phyloP scores from a whole-genome alignment of 805 yeast species.

The Komagataella phaffii region DNA sequence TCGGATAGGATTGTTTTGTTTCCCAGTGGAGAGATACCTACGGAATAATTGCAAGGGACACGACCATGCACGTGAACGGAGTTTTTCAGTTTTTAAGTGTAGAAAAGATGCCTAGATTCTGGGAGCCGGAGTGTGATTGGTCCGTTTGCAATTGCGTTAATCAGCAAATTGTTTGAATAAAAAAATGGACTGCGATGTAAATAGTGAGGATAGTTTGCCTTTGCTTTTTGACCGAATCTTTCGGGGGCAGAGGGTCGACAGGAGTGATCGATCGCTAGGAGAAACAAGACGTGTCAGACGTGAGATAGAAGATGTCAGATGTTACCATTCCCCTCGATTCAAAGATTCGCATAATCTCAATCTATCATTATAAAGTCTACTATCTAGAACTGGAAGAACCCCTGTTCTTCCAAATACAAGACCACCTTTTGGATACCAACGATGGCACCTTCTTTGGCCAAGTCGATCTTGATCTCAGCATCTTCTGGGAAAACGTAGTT shows the following conservation, averaged over 20 bases:
- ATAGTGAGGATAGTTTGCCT: not conserved
- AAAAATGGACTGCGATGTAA: not conserved
- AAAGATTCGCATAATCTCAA: not conserved
- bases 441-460: conserved; percentile 41
- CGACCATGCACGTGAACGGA: not conserved
- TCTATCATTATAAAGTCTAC: not conserved
- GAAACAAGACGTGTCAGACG: not conserved
- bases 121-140: not conserved
- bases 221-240: not conserved
- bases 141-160: not conserved
- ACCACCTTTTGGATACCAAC: conserved; percentile 67
- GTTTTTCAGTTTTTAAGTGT: not conserved
- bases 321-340: not conserved
- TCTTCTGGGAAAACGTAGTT: conserved; percentile 33
- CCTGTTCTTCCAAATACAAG: conserved; percentile 65
- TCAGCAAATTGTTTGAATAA: not conserved
- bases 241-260: not conserved
- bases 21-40: not conserved
- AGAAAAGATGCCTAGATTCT: not conserved
- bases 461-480: conserved; percentile 45
- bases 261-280: not conserved
- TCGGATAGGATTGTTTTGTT: not conserved
- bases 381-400: conserved; percentile 47
- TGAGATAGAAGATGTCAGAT: not conserved
- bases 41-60: not conserved